Percentiles rank a stretch among this genome's conserved stretches.
These are phyloP conservation scores for Plenodomus tracheiphilus DNA, from an alignment of 2,329 filamentous ascomycete species.

Conservation along the genomic window DNA sequence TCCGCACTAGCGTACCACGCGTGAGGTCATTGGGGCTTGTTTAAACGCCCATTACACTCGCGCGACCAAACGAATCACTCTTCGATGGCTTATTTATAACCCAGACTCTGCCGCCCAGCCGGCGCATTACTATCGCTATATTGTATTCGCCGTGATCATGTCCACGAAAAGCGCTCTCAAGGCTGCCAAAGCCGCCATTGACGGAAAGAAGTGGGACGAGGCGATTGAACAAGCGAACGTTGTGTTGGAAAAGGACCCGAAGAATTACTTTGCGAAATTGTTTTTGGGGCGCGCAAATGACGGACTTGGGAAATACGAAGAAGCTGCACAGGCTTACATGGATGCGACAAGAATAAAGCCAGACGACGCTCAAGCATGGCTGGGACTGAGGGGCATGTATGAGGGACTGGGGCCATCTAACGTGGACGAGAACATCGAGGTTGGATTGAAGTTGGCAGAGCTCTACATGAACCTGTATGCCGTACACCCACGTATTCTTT, in stretches of 20 bases:
- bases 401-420: slow-evolving; percentile 73
- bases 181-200: slow-evolving; percentile 76
- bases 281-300: slow-evolving; percentile 85
- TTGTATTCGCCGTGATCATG: slow-evolving; percentile 19
- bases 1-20: slow-evolving; percentile 20
- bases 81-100: slow-evolving; percentile 28
- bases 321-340: slow-evolving; percentile 76
- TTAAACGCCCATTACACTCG: slow-evolving; percentile 13
- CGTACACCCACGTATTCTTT: no score
- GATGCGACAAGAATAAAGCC: slow-evolving; percentile 72
- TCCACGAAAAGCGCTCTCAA: slow-evolving; percentile 74
- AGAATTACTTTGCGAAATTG: slow-evolving; percentile 85
- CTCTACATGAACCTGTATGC: slow-evolving; percentile 62
- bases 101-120: slow-evolving; percentile 13
- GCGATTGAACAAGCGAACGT: slow-evolving; percentile 70
- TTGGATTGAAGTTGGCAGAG: slow-evolving; percentile 72
- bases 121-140: neutral
- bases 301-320: slow-evolving; percentile 70
- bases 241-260: slow-evolving; percentile 71
- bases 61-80: slow-evolving; percentile 10
- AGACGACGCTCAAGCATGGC: slow-evolving; percentile 82
- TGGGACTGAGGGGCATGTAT: slow-evolving; percentile 83
- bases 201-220: slow-evolving; percentile 76
- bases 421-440: slow-evolving; percentile 73
- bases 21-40: slow-evolving; percentile 27